Evolutionary conservation across 441 rosid species (phyloP).

Genomic region (Mallotus repandus): DNA sequence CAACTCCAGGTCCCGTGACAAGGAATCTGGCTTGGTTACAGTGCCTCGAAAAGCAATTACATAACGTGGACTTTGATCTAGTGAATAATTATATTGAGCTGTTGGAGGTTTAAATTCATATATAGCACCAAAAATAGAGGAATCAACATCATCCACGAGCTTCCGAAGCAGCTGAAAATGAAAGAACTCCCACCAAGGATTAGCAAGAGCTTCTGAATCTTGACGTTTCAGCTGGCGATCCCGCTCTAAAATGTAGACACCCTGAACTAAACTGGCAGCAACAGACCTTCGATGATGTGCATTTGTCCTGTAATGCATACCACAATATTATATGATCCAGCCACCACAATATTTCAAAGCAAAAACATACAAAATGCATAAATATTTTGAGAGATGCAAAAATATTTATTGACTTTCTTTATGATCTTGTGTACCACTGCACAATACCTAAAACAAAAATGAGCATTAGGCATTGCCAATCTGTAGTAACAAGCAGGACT

Average conservation of each 20-base stretch:
- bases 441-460: background rate
- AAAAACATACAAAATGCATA: background rate
- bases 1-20: constrained; percentile 66
- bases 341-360: background rate
- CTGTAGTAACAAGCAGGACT: background rate
- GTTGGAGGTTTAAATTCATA: constrained; percentile 60
- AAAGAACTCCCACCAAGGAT: constrained; percentile 89
- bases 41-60: constrained; percentile 88
- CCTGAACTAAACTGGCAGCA: constrained; percentile 82
- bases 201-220: constrained; percentile 64
- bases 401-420: background rate
- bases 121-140: constrained; percentile 80
- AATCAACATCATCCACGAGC: constrained; percentile 74
- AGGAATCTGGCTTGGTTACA: constrained; percentile 65
- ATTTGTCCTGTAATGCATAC: constrained; percentile 53
- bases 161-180: constrained; percentile 56
- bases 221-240: constrained; percentile 82
- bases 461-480: background rate
- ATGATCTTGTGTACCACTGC: background rate
- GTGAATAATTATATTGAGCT: constrained; percentile 25
- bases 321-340: background rate
- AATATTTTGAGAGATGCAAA: background rate
- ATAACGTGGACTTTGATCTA: constrained; percentile 50
- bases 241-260: constrained; percentile 75
- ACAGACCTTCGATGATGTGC: constrained; percentile 64